phyloP scores from a whole-genome alignment of 1,139 yeast genomes.

The Pichia sp. region DNA sequence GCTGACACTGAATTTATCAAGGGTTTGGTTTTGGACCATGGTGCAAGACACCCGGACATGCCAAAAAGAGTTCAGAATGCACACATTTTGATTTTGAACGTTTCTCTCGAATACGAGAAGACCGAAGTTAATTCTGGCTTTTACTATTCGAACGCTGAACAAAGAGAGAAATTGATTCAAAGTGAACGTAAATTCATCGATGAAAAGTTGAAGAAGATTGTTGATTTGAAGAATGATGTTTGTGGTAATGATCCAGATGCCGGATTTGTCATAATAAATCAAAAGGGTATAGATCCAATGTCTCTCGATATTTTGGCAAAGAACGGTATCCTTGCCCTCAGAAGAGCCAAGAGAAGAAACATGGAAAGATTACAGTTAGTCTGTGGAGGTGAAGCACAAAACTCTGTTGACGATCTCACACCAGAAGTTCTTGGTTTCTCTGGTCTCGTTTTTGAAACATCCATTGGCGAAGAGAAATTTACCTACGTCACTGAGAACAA shows the following conservation, averaged over 20 bases:
- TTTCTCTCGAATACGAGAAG: slow-evolving; percentile 93
- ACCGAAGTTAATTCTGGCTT: slow-evolving; percentile 97
- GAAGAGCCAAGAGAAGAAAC: slow-evolving; percentile 98
- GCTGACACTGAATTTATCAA: slow-evolving; percentile 75
- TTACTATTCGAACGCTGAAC: slow-evolving; percentile 92
- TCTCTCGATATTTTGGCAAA: slow-evolving; percentile 91
- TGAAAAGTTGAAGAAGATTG: slow-evolving; percentile 83
- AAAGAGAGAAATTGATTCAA: slow-evolving; percentile 90
- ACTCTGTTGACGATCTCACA: slow-evolving; percentile 90
- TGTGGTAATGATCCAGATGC: slow-evolving; percentile 68
- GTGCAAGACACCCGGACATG: slow-evolving; percentile 99
- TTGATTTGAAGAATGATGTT: slow-evolving; percentile 87
- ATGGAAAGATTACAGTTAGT: slow-evolving; percentile 97
- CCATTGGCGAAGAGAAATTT: slow-evolving; percentile 95
- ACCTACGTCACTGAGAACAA: slow-evolving; percentile 91
- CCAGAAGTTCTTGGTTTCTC: slow-evolving; percentile 84
- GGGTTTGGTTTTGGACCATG: slow-evolving; percentile 95
- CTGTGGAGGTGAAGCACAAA: slow-evolving; percentile 97
- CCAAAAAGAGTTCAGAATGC: slow-evolving; percentile 85
- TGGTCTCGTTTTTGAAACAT: slow-evolving; percentile 86
- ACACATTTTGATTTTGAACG: slow-evolving; percentile 78
- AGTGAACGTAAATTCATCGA: slow-evolving; percentile 94
- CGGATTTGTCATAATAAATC: slow-evolving; percentile 93
- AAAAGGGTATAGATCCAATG: slow-evolving; percentile 97
- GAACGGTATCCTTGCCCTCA: slow-evolving; percentile 85